Conservation (phyloP, 495 filamentous ascomycete genomes). For the Podospora fimiseda region DNA sequence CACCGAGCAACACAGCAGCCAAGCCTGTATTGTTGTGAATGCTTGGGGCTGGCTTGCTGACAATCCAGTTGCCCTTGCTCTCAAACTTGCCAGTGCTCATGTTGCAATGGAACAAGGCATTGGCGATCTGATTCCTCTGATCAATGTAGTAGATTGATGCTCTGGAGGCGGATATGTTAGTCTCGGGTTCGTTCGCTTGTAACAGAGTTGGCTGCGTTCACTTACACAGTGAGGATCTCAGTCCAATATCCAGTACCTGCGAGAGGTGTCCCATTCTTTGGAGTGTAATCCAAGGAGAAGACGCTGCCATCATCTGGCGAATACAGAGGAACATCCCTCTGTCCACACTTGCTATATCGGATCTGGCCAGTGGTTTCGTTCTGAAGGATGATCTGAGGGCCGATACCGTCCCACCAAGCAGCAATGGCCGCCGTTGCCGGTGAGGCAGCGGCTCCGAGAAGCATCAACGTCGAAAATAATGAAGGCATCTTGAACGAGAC, state of each 20-base stretch:
- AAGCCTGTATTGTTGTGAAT: slow-evolving; percentile 25
- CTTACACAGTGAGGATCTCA: slow-evolving; percentile 16
- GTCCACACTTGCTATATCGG: slow-evolving; percentile 33
- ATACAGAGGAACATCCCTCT: slow-evolving; percentile 19
- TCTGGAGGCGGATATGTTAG: not conserved
- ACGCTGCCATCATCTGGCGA: slow-evolving; percentile 19
- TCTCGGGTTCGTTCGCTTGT: too few species aligned
- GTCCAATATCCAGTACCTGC: slow-evolving; percentile 29
- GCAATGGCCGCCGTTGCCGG: slow-evolving; percentile 22
- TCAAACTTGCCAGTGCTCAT: slow-evolving; percentile 23
- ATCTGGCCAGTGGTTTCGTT: slow-evolving; percentile 28
- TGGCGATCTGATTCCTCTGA: slow-evolving; percentile 17
- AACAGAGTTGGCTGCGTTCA: too few species aligned
- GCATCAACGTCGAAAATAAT: slow-evolving; percentile 13
- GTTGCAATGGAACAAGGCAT: slow-evolving; percentile 28
- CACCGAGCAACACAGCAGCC: slow-evolving; percentile 24
- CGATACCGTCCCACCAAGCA: slow-evolving; percentile 27
- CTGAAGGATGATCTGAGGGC: slow-evolving; percentile 30
- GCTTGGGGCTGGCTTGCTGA: slow-evolving; percentile 14
- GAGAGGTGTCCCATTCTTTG: slow-evolving; percentile 30
- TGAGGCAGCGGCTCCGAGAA: slow-evolving; percentile 17
- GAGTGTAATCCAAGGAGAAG: slow-evolving; percentile 15
- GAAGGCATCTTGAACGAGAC: not conserved
- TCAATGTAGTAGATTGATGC: slow-evolving; percentile 31
- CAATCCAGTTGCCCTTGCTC: slow-evolving; percentile 18